Evolutionary conservation across 148 eudicot species (phyloP).

Genomic region (Rhododendron ferrugineum): DNA sequence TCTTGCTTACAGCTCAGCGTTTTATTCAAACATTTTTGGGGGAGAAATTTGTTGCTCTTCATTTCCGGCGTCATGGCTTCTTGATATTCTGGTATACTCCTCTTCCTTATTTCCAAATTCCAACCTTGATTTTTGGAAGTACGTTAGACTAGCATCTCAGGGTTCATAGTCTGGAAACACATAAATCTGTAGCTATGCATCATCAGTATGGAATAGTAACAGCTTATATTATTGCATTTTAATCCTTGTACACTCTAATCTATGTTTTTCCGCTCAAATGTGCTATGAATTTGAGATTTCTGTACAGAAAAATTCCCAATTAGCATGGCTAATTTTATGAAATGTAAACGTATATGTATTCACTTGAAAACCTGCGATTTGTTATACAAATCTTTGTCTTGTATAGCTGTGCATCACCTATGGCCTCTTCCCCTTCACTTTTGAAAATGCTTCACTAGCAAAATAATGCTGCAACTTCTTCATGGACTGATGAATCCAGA

Average conservation of each 20-base stretch:
- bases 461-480: not conserved
- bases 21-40: slow-evolving; percentile 93
- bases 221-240: not conserved
- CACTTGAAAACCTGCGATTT: not conserved
- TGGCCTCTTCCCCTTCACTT: not conserved
- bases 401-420: not conserved
- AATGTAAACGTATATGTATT: not conserved
- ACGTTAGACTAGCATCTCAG: not conserved
- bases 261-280: not conserved
- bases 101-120: slow-evolving; percentile 3
- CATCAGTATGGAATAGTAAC: not conserved
- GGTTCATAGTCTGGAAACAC: not conserved
- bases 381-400: not conserved
- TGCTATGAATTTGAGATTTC: not conserved
- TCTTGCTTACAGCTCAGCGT: slow-evolving; percentile 87
- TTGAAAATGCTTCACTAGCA: slow-evolving; percentile 1
- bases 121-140: not conserved
- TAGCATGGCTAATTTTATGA: not conserved
- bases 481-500: not conserved
- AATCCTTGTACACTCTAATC: not conserved
- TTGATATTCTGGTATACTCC: slow-evolving; percentile 77
- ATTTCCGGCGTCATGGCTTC: slow-evolving; percentile 96
- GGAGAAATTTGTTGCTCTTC: slow-evolving; percentile 76
- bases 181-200: not conserved
- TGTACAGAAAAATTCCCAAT: not conserved